Conservation (phyloP, 306 rosid species). For the Cicer yamashitae region DNA sequence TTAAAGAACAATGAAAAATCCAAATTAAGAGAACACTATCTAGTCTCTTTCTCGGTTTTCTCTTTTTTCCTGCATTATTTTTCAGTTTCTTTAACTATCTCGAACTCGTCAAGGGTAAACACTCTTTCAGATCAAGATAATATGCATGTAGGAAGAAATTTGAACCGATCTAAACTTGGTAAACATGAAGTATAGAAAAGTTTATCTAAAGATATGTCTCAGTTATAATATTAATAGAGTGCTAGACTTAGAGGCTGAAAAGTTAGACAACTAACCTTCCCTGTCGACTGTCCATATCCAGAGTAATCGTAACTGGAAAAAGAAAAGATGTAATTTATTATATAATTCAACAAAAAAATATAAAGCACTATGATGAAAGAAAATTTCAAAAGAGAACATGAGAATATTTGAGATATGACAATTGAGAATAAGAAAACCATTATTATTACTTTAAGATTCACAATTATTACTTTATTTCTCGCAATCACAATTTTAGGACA, state of each 20-base stretch:
- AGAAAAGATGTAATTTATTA: conserved; percentile 35
- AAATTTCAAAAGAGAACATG: conserved; percentile 20
- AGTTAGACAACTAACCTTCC: conserved; percentile 70
- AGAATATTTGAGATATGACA: conserved; percentile 3
- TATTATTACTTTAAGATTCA: conserved; percentile 21
- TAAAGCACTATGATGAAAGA: neutral
- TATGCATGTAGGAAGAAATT: conserved; percentile 13
- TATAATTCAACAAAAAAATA: conserved; percentile 16
- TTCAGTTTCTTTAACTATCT: conserved; percentile 12
- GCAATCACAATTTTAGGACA: conserved; percentile 26
- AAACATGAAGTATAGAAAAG: neutral
- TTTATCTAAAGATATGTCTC: conserved; percentile 12
- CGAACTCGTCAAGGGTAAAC: neutral
- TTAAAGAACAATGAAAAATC: neutral
- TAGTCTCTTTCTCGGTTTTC: conserved; percentile 9
- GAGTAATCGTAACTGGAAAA: conserved; percentile 88
- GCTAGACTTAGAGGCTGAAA: conserved; percentile 13
- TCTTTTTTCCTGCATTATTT: neutral
- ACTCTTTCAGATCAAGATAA: conserved; percentile 3
- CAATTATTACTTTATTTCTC: conserved; percentile 2
- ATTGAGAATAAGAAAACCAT: conserved; percentile 14
- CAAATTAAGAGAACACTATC: neutral
- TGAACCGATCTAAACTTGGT: neutral
- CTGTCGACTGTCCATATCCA: conserved; percentile 96
- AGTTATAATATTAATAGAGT: neutral